These are phyloP conservation scores for Penicillium atrosanguineum DNA, from an alignment of 495 filamentous ascomycete species.

Conservation along the genomic window DNA sequence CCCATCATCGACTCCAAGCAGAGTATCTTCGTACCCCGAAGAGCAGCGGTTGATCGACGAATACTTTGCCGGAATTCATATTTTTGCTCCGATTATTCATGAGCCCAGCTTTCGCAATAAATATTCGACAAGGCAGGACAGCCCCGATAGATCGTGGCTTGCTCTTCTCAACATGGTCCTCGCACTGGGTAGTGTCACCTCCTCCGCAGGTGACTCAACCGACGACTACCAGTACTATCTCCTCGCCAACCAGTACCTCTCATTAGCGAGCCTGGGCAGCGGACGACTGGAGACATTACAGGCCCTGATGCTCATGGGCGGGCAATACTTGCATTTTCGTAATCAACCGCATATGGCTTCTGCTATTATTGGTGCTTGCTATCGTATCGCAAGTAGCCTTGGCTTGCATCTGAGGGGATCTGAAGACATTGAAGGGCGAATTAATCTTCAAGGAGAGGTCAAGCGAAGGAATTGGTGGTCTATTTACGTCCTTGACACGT, in stretches of 20 bases:
- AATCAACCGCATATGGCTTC: constrained; percentile 69
- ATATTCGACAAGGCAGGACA: constrained; percentile 3
- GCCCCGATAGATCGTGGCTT: constrained; percentile 60
- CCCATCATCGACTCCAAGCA: neutral
- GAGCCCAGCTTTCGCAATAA: constrained; percentile 10
- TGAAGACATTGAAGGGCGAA: constrained; percentile 38
- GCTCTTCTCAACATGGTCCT: constrained; percentile 70
- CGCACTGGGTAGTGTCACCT: constrained; percentile 64
- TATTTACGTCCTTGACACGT: constrained; percentile 67
- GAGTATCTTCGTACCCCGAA: constrained; percentile 8
- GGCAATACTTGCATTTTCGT: constrained; percentile 71
- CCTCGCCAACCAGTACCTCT: constrained; percentile 59
- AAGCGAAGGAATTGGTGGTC: constrained; percentile 68
- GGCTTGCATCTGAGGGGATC: constrained; percentile 63
- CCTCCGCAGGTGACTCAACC: constrained; percentile 60
- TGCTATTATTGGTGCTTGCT: constrained; percentile 50
- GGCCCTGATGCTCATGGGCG: constrained; percentile 62
- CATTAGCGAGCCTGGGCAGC: constrained; percentile 63
- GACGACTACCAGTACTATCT: constrained; percentile 64
- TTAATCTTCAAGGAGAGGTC: constrained; percentile 51
- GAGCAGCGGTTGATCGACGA: constrained; percentile 12
- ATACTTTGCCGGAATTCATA: constrained; percentile 8
- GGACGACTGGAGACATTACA: constrained; percentile 66
- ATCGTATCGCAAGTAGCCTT: constrained; percentile 64
- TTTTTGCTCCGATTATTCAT: constrained; percentile 10